phyloP scores from a whole-genome alignment of 495 filamentous ascomycete species.

The Parmelia sp. region DNA sequence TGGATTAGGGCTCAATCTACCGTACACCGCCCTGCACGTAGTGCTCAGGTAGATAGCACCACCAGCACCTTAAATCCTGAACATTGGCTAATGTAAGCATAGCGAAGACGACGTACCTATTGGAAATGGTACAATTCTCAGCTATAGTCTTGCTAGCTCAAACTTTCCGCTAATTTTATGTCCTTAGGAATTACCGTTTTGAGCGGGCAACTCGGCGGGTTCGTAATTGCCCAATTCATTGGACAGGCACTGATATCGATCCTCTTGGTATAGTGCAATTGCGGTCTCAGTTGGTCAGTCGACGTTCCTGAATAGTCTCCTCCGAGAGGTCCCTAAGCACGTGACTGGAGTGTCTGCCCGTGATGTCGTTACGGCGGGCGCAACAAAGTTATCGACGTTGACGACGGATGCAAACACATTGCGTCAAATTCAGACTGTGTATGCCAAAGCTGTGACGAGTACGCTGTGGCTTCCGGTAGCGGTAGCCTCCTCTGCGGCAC shows the following conservation, averaged over 20 bases:
- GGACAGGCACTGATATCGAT: not conserved
- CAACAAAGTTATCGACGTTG: not conserved
- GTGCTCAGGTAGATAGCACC: conserved; percentile 13
- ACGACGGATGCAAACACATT: no score
- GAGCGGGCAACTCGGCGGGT: conserved; percentile 18
- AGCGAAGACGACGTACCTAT: conserved; percentile 13
- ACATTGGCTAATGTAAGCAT: not conserved
- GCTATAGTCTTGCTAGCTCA: not conserved
- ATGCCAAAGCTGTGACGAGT: no score
- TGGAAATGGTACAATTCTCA: conserved; percentile 14
- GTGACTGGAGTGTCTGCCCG: not conserved
- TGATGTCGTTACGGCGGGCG: not conserved
- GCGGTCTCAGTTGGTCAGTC: not conserved
- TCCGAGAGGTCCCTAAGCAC: not conserved
- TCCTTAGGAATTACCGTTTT: conserved; percentile 15
- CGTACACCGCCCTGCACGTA: conserved; percentile 19
- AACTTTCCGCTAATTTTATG: not conserved
- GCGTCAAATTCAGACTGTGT: no score
- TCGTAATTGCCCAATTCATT: not conserved
- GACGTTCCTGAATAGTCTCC: not conserved
- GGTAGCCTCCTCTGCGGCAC: no score
- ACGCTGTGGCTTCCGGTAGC: no score
- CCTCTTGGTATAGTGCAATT: not conserved
- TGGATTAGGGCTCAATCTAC: conserved; percentile 19
- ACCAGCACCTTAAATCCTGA: not conserved